Evolutionary conservation across 352 stramenopile species (phyloP).

Genomic region (Globisporangium uncinulatum): DNA sequence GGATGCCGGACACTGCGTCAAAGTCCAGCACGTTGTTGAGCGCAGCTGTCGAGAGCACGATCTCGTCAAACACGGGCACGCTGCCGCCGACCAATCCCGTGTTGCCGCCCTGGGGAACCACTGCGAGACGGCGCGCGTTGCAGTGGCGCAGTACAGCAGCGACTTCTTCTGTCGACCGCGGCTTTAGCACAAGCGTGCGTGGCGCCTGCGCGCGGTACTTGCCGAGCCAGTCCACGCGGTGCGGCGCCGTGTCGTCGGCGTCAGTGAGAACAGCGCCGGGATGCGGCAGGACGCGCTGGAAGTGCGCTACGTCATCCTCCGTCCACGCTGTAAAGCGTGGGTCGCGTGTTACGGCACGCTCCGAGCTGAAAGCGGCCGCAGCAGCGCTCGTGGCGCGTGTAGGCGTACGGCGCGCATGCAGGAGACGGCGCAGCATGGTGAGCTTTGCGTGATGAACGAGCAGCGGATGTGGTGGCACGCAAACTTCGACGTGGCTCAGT

Average conservation of each 20-base stretch:
- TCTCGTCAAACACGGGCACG: slow-evolving; percentile 88
- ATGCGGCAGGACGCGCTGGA: slow-evolving; percentile 43
- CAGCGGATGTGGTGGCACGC: too few species aligned
- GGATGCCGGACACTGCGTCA: slow-evolving; percentile 80
- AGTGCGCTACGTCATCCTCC: slow-evolving; percentile 56
- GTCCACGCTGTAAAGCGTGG: slow-evolving; percentile 46
- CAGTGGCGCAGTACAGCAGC: slow-evolving; percentile 91
- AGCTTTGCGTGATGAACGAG: not conserved
- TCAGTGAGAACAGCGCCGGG: slow-evolving; percentile 44
- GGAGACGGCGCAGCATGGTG: not conserved
- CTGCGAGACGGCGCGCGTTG: slow-evolving; percentile 76
- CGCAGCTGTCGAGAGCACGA: slow-evolving; percentile 89
- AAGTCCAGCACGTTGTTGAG: slow-evolving; percentile 93
- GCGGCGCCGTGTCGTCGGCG: slow-evolving; percentile 58
- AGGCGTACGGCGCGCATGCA: not conserved
- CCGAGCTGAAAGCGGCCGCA: slow-evolving; percentile 17
- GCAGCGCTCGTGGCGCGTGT: slow-evolving; percentile 1
- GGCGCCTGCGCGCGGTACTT: slow-evolving; percentile 68
- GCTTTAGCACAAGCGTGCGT: slow-evolving; percentile 80
- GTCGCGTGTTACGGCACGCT: slow-evolving; percentile 29
- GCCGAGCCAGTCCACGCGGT: slow-evolving; percentile 80
- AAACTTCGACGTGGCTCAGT: too few species aligned
- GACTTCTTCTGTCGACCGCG: slow-evolving; percentile 85
- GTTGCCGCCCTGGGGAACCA: slow-evolving; percentile 96
- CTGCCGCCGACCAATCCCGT: slow-evolving; percentile 95